A percentile compares a stretch with the other conserved stretches of the same genome.
These are phyloP conservation scores for Colletotrichum sp. DNA, from an alignment of 2,329 filamentous ascomycete species.

Conservation along the genomic window DNA sequence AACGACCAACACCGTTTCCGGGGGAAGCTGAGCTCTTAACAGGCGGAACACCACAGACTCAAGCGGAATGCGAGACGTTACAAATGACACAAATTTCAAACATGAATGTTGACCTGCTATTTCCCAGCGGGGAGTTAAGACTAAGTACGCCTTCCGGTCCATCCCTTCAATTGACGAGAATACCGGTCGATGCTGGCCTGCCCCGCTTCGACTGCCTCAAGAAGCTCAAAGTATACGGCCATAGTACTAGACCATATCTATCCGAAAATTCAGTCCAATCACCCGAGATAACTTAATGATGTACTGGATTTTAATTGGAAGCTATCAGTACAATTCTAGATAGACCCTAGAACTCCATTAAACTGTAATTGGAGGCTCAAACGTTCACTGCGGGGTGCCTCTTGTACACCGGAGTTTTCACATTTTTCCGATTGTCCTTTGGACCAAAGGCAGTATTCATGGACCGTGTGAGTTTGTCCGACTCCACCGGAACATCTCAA, in stretches of 20 bases:
- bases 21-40: background rate
- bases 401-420: background rate
- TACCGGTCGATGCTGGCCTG: background rate
- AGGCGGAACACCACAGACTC: no score
- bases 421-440: background rate
- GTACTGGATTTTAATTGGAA: background rate
- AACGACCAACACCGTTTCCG: background rate
- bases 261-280: background rate
- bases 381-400: background rate
- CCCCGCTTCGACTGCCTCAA: background rate
- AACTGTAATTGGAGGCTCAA: background rate
- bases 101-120: fast-evolving
- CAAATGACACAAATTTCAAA: background rate
- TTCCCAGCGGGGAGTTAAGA: background rate
- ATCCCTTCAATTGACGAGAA: background rate
- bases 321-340: background rate
- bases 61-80: background rate
- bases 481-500: background rate
- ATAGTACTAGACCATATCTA: background rate
- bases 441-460: background rate
- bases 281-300: background rate
- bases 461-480: background rate
- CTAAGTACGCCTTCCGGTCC: background rate
- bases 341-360: background rate
- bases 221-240: background rate